Evolutionary conservation across 768 basidiomycete species (phyloP).

Genomic region (Xerocomellus dryophilus): DNA sequence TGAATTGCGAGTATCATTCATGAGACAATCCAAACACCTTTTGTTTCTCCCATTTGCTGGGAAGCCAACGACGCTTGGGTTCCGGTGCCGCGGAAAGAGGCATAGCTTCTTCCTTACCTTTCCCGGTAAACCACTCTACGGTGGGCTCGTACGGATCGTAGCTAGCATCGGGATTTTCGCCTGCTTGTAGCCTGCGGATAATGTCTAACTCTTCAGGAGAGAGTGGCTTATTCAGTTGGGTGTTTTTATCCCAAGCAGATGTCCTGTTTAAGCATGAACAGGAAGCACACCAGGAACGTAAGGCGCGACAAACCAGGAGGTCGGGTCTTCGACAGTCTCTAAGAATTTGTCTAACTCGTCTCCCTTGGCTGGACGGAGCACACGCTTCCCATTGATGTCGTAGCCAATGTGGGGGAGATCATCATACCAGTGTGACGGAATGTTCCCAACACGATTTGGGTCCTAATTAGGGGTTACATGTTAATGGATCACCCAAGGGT

Average conservation of each 20-base stretch:
- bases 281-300: neutral
- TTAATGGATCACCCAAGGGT: neutral
- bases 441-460: conserved; percentile 91
- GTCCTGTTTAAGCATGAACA: conserved; percentile 53
- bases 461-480: conserved; percentile 45
- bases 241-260: conserved; percentile 85
- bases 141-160: conserved; percentile 95
- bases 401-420: conserved; percentile 99
- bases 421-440: conserved; percentile 99
- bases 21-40: conserved; percentile 54
- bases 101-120: conserved; percentile 93
- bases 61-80: conserved; percentile 94
- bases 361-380: conserved; percentile 89
- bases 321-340: conserved; percentile 87
- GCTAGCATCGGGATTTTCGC: conserved; percentile 84
- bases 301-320: conserved; percentile 63
- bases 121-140: conserved; percentile 95
- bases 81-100: conserved; percentile 88
- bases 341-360: conserved; percentile 98
- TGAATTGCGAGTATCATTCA: conserved; percentile 2
- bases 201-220: conserved; percentile 92
- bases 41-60: conserved; percentile 99
- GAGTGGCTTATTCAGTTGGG: conserved; percentile 82
- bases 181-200: conserved; percentile 83
- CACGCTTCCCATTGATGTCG: conserved; percentile 89